phyloP scores from a whole-genome alignment of 78 protist genomes.

The slime mould (Dictyostelium discoideum) region DNA sequence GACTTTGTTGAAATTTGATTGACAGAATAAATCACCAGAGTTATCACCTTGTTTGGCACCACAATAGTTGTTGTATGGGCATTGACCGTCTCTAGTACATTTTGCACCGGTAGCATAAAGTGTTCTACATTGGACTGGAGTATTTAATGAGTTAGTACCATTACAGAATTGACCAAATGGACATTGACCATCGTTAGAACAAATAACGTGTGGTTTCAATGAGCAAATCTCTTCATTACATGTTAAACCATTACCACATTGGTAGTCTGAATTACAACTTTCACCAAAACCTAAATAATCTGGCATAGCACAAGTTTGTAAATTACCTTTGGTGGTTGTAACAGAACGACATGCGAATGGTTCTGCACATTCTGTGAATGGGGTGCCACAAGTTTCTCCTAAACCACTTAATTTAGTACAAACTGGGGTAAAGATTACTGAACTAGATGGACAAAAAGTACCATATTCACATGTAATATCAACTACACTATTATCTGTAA shows the following conservation, averaged over 20 bases:
- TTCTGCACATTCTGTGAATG: background rate
- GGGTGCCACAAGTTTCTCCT: background rate
- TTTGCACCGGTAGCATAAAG: background rate
- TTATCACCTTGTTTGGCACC: background rate
- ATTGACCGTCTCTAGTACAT: background rate
- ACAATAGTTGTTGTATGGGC: background rate
- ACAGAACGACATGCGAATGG: background rate
- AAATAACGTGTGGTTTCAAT: background rate
- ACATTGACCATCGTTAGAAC: background rate
- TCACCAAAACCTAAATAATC: constrained; percentile 10
- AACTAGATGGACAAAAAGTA: background rate
- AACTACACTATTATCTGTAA: background rate
- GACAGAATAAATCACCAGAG: background rate
- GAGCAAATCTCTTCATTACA: background rate
- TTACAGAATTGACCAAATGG: constrained; percentile 12
- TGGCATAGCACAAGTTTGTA: background rate
- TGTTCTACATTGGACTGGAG: background rate
- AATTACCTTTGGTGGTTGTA: too few relatives aligned
- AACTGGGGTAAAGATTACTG: background rate
- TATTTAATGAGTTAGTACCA: background rate
- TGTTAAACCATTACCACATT: background rate
- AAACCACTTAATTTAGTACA: background rate
- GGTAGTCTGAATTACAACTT: background rate
- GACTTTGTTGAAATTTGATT: background rate
- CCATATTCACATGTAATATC: background rate